These are phyloP conservation scores for Diutina mesorugosa DNA, from an alignment of 1,139 yeast genomes.

Conservation along the genomic window DNA sequence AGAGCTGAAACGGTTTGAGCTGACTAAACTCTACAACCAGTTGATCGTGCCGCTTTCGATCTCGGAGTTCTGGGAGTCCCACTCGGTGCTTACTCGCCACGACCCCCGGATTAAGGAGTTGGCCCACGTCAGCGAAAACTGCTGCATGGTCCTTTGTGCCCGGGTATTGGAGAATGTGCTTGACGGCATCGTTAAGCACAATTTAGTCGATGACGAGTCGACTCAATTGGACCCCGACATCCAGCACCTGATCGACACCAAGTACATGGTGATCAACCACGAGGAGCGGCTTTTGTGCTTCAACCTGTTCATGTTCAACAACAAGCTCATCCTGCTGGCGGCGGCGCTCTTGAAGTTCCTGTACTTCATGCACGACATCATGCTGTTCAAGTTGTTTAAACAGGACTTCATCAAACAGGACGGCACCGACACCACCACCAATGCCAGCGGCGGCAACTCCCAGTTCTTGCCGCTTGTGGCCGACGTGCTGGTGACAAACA, in stretches of 20 bases:
- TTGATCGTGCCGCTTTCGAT: not conserved
- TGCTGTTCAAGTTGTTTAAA: not conserved
- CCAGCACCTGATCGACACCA: not conserved
- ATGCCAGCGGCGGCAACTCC: not conserved
- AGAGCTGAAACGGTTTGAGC: not conserved
- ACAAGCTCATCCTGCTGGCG: not conserved
- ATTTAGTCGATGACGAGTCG: not conserved
- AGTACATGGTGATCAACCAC: conserved; percentile 2
- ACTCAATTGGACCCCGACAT: not conserved
- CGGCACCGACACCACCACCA: not conserved
- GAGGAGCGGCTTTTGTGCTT: not conserved
- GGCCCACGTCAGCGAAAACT: not conserved
- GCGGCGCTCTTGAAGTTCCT: not conserved
- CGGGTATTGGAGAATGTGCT: not conserved
- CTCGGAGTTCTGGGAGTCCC: not conserved
- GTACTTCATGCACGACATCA: conserved; percentile 1
- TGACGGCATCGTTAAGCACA: not conserved
- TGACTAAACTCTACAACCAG: not conserved
- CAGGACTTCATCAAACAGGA: not conserved
- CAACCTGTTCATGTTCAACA: not conserved
- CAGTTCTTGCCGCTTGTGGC: not conserved
- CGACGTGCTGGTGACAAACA: not conserved
- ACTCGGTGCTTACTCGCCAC: not conserved
- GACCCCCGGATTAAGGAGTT: not conserved
- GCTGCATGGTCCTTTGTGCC: not conserved